These are phyloP conservation scores for Saccharomycopsis fermentans DNA, from an alignment of 805 yeast species.

Conservation along the genomic window DNA sequence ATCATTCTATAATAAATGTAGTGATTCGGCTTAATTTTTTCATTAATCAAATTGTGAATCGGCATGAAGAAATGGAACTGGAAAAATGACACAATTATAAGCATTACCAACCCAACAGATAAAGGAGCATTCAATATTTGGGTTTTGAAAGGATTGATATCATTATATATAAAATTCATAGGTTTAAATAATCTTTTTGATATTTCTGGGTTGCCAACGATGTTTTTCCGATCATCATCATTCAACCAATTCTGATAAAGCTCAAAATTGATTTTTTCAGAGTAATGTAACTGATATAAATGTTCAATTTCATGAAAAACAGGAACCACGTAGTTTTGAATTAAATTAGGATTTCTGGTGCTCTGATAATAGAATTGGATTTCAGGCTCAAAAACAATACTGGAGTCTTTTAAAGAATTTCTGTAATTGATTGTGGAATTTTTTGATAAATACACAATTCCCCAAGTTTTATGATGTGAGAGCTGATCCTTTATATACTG, in stretches of 20 bases:
- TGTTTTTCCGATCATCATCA: not conserved
- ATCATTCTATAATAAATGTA: constrained; percentile 39
- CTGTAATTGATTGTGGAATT: constrained; percentile 33
- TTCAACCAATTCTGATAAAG: constrained; percentile 7
- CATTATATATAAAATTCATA: constrained; percentile 23
- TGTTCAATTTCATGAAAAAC: constrained; percentile 24
- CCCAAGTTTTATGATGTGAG: constrained; percentile 47
- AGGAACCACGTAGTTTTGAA: constrained; percentile 37
- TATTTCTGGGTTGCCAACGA: not conserved
- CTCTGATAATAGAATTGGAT: constrained; percentile 44
- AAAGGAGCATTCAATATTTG: constrained; percentile 48
- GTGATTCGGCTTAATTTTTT: constrained; percentile 29
- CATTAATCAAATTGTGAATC: constrained; percentile 36
- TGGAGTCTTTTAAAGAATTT: constrained; percentile 20
- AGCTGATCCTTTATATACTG: constrained; percentile 2
- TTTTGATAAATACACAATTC: constrained; percentile 41
- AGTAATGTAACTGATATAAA: constrained; percentile 4
- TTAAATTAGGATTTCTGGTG: constrained; percentile 48
- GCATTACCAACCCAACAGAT: constrained; percentile 60
- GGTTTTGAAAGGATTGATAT: constrained; percentile 40
- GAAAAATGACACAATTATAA: constrained; percentile 59
- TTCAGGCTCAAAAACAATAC: constrained; percentile 16
- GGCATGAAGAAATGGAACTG: constrained; percentile 48
- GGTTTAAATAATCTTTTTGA: constrained; percentile 6
- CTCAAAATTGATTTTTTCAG: constrained; percentile 1